Conservation (phyloP, 805 yeast genomes). For the Yarrowia sp. region DNA sequence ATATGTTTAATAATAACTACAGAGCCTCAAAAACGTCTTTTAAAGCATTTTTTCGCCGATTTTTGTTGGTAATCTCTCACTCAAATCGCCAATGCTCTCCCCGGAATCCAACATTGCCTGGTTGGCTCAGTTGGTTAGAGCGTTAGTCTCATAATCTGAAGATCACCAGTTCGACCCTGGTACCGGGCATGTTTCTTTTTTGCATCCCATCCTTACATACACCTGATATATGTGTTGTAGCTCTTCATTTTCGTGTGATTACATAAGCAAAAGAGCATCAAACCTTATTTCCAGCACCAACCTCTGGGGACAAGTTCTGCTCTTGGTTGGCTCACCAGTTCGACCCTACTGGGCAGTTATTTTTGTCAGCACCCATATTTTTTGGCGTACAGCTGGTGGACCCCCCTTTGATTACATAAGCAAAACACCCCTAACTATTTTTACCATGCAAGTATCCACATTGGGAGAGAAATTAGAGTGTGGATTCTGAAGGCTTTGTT, state of each 20-base stretch:
- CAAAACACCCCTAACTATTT: too few relatives aligned
- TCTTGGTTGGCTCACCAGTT: slow-evolving; percentile 11
- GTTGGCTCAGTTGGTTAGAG: slow-evolving; percentile 38
- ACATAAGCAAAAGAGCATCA: neutral
- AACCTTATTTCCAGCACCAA: neutral
- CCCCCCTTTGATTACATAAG: too few relatives aligned
- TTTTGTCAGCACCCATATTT: neutral
- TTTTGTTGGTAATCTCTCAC: neutral
- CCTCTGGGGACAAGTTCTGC: neutral
- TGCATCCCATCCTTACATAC: neutral
- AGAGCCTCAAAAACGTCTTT: too few relatives aligned
- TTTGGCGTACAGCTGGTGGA: neutral
- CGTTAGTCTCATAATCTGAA: slow-evolving; percentile 38
- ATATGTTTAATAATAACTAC: too few relatives aligned
- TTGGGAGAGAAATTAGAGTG: too few relatives aligned
- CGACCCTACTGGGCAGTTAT: slow-evolving; percentile 14
- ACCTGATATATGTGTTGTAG: neutral
- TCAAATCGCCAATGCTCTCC: neutral
- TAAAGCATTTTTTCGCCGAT: too few relatives aligned
- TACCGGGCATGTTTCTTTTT: slow-evolving; percentile 26
- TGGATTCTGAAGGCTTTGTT: too few relatives aligned
- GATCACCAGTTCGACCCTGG: slow-evolving; percentile 38
- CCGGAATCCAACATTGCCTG: slow-evolving; percentile 11
- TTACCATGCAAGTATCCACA: too few relatives aligned
- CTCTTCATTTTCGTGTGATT: neutral